Evolutionary conservation across 2,329 filamentous ascomycete genomes (phyloP).

Genomic region (Colletotrichum tabaci): DNA sequence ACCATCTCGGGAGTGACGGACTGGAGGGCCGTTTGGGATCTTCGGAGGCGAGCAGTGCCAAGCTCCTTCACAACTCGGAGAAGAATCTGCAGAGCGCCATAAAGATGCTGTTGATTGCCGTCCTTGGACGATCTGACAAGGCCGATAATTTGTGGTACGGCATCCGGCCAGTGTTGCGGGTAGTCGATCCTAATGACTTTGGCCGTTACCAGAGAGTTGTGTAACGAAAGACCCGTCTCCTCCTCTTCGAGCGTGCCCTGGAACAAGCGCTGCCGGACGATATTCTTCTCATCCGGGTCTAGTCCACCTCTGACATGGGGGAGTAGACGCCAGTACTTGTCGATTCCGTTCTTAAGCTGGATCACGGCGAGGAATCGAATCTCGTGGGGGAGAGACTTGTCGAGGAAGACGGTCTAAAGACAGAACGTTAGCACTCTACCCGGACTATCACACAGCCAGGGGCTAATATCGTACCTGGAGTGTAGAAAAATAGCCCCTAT

Average conservation of each 20-base stretch:
- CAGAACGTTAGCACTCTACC: constrained; percentile 24
- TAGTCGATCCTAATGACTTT: constrained; percentile 94
- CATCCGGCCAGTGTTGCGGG: constrained; percentile 85
- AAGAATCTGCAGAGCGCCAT: constrained; percentile 81
- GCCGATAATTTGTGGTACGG: constrained; percentile 72
- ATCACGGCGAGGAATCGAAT: constrained; percentile 92
- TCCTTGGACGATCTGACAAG: constrained; percentile 73
- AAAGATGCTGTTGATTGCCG: constrained; percentile 76
- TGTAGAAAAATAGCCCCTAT: constrained; percentile 76
- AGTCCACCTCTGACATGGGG: constrained; percentile 72
- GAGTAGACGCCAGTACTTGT: constrained; percentile 89
- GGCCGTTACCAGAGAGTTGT: constrained; percentile 89
- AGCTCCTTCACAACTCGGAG: constrained; percentile 93
- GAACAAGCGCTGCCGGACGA: constrained; percentile 82
- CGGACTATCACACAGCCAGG: not conserved
- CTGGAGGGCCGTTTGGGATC: constrained; percentile 83
- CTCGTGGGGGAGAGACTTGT: constrained; percentile 81
- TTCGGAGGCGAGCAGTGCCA: constrained; percentile 81
- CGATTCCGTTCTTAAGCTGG: constrained; percentile 96
- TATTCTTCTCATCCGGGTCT: constrained; percentile 80
- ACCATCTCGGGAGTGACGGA: constrained; percentile 86
- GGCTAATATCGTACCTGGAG: constrained; percentile 70
- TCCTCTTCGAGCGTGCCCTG: constrained; percentile 84
- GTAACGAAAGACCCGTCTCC: constrained; percentile 82
- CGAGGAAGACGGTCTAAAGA: constrained; percentile 81